Conservation (phyloP, 2,329 filamentous ascomycete species). For the Tolypocladium album region DNA sequence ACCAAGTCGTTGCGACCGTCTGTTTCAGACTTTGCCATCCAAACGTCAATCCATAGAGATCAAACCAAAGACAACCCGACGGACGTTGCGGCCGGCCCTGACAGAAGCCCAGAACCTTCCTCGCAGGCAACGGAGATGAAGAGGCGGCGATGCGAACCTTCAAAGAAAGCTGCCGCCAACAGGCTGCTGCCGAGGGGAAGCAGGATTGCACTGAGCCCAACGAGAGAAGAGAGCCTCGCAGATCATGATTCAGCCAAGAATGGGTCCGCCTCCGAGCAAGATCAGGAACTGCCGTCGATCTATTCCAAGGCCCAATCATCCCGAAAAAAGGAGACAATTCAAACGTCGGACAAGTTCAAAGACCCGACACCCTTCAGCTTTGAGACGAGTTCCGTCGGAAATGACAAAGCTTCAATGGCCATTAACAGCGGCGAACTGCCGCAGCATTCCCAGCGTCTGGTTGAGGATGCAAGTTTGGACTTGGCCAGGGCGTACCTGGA, state of each 20-base stretch:
- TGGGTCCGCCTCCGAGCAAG: background rate
- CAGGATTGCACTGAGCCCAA: conserved; percentile 17
- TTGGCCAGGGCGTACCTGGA: conserved; percentile 3
- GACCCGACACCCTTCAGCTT: background rate
- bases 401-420: background rate
- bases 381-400: background rate
- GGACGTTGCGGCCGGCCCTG: conserved; percentile 6
- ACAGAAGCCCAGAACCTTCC: conserved; percentile 24
- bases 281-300: background rate
- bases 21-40: conserved; percentile 27
- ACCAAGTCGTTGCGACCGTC: conserved; percentile 23
- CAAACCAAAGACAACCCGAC: conserved; percentile 4
- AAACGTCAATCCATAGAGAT: conserved; percentile 1
- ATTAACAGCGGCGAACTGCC: too few relatives aligned
- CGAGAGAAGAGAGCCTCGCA: conserved; percentile 17
- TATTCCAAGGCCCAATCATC: background rate
- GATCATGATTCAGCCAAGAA: conserved; percentile 6
- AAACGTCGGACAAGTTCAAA: background rate
- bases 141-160: conserved; percentile 10
- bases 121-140: conserved; percentile 18
- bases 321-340: too few relatives aligned
- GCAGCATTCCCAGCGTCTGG: background rate
- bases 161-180: conserved; percentile 11
- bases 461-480: background rate
- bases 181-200: conserved; percentile 12